Percentiles rank a stretch among this genome's conserved stretches.
Conservation (phyloP, 345 rosid species). For the Leavenworthia alabamica region DNA sequence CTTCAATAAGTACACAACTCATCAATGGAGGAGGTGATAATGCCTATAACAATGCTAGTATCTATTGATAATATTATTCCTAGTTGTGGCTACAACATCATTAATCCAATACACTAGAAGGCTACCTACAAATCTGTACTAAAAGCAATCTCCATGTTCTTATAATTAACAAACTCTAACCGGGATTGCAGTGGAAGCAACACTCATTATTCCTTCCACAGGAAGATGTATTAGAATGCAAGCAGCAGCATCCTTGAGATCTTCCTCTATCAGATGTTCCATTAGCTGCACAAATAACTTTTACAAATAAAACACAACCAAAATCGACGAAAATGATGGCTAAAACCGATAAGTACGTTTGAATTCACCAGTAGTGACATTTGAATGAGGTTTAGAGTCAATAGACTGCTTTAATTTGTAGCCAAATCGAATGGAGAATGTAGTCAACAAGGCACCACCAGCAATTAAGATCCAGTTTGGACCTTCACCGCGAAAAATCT, state of each 20-base stretch:
- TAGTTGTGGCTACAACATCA: background rate
- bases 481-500: conserved; percentile 46
- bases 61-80: background rate
- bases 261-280: conserved; percentile 24
- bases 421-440: conserved; percentile 83
- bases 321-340: too few species aligned
- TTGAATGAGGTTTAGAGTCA: conserved; percentile 49
- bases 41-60: too few species aligned
- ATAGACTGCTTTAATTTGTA: conserved; percentile 72
- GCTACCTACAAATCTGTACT: too few species aligned
- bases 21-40: too few species aligned
- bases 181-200: conserved; percentile 26
- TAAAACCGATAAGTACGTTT: conserved; percentile 34
- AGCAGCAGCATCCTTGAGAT: conserved; percentile 26
- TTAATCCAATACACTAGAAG: too few species aligned
- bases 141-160: too few species aligned
- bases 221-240: conserved; percentile 19
- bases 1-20: background rate
- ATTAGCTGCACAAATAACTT: conserved; percentile 16
- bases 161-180: conserved; percentile 22
- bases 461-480: conserved; percentile 89
- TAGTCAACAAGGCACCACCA: conserved; percentile 92
- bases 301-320: too few species aligned
- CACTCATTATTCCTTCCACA: conserved; percentile 9
- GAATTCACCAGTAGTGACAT: conserved; percentile 35